Base-by-base conservation (phyloP, 768 basidiomycete species). In the Sutorius australiensis region DNA sequence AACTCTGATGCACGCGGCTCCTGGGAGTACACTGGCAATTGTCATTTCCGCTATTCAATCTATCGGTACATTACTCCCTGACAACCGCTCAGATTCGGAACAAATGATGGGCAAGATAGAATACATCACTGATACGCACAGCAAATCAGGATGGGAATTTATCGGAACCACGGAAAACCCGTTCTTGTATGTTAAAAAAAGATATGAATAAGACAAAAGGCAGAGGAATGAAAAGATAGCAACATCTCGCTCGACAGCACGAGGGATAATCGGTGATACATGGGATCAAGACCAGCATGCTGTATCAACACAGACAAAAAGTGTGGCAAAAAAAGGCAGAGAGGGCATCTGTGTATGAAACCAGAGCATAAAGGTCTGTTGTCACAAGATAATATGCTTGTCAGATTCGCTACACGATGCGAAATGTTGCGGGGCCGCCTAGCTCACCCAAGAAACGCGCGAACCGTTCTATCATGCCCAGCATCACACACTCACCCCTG, bases 221-320 rank as follows among this genome's bases (percentile, higher is more conserved):
- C 6, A 17, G 5, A 44, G 3, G 16, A n/a, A n/a, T 8, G 36
- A 24, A 52, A 17, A 30, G 21, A 57, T 40, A 39, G 36, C 42
- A 57, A 43, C 50, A 50, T 55, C 50, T 51, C 48, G 47, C 53
- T 66, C 57, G 47, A 57, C 46, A 54, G 37, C 53, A 59, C 31
- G 42, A 53, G 41, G 31, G 24, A 59, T 65, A 50, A 53, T 47
- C 28, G 46, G 43, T 6, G 47, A 51, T 44, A 40, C 21, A 38
- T 37, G 41, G 41, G 32, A 32, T 52, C 33, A 55, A 13, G 32
- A 46, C 56, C 58, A 51, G 48, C 32, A 34, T 46, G 33, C 46
- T n/a, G 32, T 34, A 38, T 46, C 47, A 41, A 37, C 44, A 51
- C 56, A 30, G 30, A 39, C 38, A 4, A 36, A 31, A 56, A 46